phyloP scores from a whole-genome alignment of 345 rosid genomes.

The Camelina sativa region DNA sequence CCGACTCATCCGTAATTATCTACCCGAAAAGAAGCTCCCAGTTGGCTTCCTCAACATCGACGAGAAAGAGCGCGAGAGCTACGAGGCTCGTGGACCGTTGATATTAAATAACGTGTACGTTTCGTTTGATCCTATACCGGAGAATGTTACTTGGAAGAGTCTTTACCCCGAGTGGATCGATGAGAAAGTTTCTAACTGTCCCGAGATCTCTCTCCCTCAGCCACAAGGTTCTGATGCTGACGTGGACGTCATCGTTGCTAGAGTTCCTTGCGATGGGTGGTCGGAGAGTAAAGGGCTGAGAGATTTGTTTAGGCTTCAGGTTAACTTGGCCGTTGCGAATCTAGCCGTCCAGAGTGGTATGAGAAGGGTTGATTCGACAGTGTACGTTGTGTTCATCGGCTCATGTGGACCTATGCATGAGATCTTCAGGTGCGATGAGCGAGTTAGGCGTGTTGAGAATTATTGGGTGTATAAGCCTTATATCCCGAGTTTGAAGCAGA shows the following conservation, averaged over 20 bases:
- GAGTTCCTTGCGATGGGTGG: conserved; percentile 60
- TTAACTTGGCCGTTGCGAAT: conserved; percentile 77
- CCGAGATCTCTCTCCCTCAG: conserved; percentile 71
- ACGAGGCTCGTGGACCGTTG: conserved; percentile 34
- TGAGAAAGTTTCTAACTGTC: conserved; percentile 61
- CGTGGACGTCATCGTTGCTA: conserved; percentile 69
- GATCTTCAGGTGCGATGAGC: conserved; percentile 75
- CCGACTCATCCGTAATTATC: conserved; percentile 43
- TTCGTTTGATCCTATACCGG: conserved; percentile 46
- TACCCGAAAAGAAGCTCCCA: conserved; percentile 43
- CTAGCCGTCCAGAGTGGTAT: conserved; percentile 59
- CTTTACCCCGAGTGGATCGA: conserved; percentile 80
- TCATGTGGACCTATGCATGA: conserved; percentile 84
- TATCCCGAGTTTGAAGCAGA: conserved; percentile 56
- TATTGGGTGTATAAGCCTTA: conserved; percentile 80
- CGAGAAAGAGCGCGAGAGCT: conserved; percentile 5
- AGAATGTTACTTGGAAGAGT: conserved; percentile 55
- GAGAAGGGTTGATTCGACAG: conserved; percentile 40
- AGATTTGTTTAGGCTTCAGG: conserved; percentile 75
- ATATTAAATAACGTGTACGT: conserved; percentile 43
- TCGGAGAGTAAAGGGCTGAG: conserved; percentile 52
- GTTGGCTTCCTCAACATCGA: conserved; percentile 66
- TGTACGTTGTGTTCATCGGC: conserved; percentile 63
- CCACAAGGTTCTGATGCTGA: conserved; percentile 47
- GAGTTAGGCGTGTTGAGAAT: conserved; percentile 56